Base-by-base conservation (phyloP, 192 early-diverging fungal species). In the Cetraspora pellucida region DNA sequence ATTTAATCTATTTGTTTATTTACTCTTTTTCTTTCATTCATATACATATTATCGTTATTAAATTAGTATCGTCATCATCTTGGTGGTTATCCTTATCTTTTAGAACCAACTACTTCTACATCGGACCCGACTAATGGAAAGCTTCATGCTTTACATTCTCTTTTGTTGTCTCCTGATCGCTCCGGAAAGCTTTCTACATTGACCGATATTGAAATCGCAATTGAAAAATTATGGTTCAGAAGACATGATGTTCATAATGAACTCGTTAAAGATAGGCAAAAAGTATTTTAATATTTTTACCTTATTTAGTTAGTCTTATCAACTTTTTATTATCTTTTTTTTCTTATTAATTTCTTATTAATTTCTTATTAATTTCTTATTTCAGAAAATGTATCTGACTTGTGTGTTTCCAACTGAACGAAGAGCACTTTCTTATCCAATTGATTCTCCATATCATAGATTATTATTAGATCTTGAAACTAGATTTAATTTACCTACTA, bases 61-160 rank as follows among this genome's bases (percentile, higher is more conserved):
- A 37, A 37, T 28, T 65, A 65, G 63, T 43, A 37, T 65, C 6
- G 19, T 10, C 63, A 37, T 65, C 63, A 65, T 44, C 63, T 65
- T 65, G 63, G 63, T 37, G 63, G 28, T 19, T 65, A n/a, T 14
- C 63, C 63, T 5, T 65, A 65, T 65, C 31, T 65, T 19, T 31
- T 65, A 37, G 63, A 65, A 0, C 63, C 63, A n/a, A 44, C 63
- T 37, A 17, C 31, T n/a, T 19, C 31, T 27, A n/a, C 14, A n/a
- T 37, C 14, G 14, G 63, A 65, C 43, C 63, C 63, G 19, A 43
- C 63, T 19, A 54, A 5, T 54, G 50, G 50, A 54, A 54, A 54
- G 19, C 16, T 54, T 54, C 11, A 54, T 54, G 16, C 13, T 19
- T 54, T 54, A 54, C 13, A 19, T 54, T 54, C 50, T 54, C 16